Base-by-base conservation (phyloP, 2,329 filamentous ascomycete species). In the Colletotrichum limetticola region DNA sequence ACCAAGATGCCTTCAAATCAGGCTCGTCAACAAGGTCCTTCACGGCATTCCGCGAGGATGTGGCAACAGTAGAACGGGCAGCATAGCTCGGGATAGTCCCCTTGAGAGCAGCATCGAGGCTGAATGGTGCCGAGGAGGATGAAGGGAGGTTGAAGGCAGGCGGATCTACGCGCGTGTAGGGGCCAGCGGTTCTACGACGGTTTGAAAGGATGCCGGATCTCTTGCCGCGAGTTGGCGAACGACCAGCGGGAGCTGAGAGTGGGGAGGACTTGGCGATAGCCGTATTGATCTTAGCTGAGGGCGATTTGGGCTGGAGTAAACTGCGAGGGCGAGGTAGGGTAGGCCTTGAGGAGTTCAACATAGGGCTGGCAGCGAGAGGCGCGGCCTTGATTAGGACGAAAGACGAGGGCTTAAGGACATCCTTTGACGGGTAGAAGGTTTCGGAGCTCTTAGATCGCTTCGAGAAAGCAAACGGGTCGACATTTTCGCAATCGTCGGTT, bases 21-120 rank as follows among this genome's bases (percentile, higher is more conserved):
- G 86, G 79, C 72, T 86, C 85, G 55, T 83, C 75, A 46, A 89
- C 75, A 46, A 89, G 79, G 57, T 78, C 77, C 66, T 71, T 74
- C 61, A 59, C 42, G 7, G 58, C 52, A 61, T 68, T 67, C 30
- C 74, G 72, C 68, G 78, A 77, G 75, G 78, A 79, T 66, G 80
- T 74, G 28, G 79, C 76, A 70, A 78, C 68, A 14, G 78, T 71
- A 19, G 79, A 77, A 71, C 85, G 88, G 58, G 86, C 84, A 4
- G 84, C 84, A 81, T 92, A 92, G 74, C 87, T 87, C 6, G 92
- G 85, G 66, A 95, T 90, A 32, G 93, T 95, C 62, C 93, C 93
- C 80, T 90, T 93, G 75, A 97, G 89, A 4, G 95, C 95, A 28
- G 94, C 93, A 79, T 97, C 93, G 72, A 98, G 91, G 66, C 93